phyloP scores from a whole-genome alignment of 148 eudicot genomes.

The Fagopyrum homotropicum region DNA sequence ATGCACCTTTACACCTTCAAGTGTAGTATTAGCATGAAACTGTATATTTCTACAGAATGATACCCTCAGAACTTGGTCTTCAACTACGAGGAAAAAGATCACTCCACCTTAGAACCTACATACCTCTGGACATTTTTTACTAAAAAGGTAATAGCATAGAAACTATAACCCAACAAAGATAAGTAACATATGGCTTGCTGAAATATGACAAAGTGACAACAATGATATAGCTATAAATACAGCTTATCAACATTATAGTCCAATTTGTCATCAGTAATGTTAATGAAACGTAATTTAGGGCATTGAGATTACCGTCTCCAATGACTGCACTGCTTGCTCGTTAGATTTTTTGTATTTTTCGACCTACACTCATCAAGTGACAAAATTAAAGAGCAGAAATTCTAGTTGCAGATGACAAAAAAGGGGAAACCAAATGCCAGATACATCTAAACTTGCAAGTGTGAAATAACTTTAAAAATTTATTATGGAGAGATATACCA shows the following conservation, averaged over 20 bases:
- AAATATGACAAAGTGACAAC: neutral
- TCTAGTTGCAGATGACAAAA: neutral
- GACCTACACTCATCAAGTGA: constrained; percentile 29
- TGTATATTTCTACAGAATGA: neutral
- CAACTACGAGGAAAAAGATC: neutral
- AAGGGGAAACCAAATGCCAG: neutral
- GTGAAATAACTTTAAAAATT: neutral
- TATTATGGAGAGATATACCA: constrained; percentile 26
- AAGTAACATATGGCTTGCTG: neutral
- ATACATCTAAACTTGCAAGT: no score
- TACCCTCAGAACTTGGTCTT: neutral
- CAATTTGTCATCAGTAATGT: no score
- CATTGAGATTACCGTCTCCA: constrained; percentile 54
- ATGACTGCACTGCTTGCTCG: constrained; percentile 63
- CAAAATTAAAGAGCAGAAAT: neutral
- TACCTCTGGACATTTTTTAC: neutral
- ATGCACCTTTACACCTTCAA: neutral
- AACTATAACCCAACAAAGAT: neutral
- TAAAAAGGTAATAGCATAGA: neutral
- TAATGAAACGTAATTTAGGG: neutral
- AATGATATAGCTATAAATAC: neutral
- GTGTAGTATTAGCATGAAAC: neutral
- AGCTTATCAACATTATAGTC: neutral
- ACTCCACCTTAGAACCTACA: neutral
- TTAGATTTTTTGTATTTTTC: constrained; percentile 81